phyloP scores from a whole-genome alignment of 306 rosid genomes.

The Vicia faba region DNA sequence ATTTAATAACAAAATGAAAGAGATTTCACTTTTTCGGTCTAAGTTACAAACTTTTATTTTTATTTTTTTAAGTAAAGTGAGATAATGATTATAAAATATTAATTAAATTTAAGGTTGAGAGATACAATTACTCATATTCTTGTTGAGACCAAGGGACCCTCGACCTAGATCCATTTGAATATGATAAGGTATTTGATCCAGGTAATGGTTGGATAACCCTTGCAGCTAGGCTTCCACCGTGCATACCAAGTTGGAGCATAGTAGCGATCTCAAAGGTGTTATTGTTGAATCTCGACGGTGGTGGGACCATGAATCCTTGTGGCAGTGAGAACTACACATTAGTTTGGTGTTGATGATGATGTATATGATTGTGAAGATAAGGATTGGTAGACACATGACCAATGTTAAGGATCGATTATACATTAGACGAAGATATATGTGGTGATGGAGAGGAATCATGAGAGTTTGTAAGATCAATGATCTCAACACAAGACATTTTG shows the following conservation, averaged over 20 bases:
- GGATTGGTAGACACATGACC: too few relatives aligned
- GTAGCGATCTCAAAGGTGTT: not conserved
- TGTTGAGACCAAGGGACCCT: conserved; percentile 4
- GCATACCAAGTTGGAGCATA: not conserved
- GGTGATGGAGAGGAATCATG: too few relatives aligned
- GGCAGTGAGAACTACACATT: not conserved
- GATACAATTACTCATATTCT: conserved; percentile 33
- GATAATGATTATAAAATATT: not conserved
- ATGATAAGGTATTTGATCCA: not conserved
- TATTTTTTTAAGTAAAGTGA: not conserved
- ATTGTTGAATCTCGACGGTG: not conserved
- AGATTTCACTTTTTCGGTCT: not conserved
- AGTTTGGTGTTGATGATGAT: not conserved
- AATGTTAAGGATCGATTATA: too few relatives aligned
- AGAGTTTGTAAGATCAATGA: too few relatives aligned
- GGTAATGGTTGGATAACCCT: not conserved
- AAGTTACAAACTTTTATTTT: not conserved
- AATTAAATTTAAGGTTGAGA: not conserved
- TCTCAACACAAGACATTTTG: too few relatives aligned
- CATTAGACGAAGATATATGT: too few relatives aligned
- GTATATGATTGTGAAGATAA: not conserved
- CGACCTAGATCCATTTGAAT: not conserved
- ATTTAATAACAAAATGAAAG: not conserved
- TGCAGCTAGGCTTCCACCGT: not conserved
- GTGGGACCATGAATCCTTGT: not conserved